These are phyloP conservation scores for Trifolium dubium DNA, from an alignment of 306 rosid genomes.

Conservation along the genomic window DNA sequence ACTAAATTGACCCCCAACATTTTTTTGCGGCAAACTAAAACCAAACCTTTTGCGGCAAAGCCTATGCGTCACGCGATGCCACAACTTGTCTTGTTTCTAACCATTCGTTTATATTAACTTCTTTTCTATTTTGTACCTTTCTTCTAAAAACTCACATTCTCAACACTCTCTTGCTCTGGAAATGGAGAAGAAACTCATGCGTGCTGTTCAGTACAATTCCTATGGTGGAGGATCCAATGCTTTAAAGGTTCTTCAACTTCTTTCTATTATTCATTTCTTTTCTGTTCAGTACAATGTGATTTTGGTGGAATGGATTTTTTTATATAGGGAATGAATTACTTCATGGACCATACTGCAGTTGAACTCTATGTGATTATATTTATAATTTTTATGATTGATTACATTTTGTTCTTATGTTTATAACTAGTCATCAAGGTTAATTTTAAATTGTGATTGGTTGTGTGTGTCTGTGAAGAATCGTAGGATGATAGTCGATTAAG, in stretches of 20 bases:
- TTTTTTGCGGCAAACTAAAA: background rate
- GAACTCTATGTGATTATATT: no score
- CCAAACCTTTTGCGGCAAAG: background rate
- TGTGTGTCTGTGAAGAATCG: background rate
- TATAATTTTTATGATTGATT: background rate
- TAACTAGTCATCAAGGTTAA: background rate
- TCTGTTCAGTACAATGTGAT: background rate
- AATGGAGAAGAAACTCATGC: constrained; percentile 62
- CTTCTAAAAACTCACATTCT: background rate
- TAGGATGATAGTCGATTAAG: no score
- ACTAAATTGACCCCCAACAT: no score
- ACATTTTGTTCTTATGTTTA: background rate
- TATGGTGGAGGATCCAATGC: constrained; percentile 74
- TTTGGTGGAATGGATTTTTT: background rate
- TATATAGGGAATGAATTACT: no score
- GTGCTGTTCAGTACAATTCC: constrained; percentile 60
- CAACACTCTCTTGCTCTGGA: constrained; percentile 4
- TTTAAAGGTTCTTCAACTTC: constrained; percentile 54
- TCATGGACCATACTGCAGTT: no score
- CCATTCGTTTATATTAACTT: background rate
- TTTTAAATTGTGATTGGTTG: background rate
- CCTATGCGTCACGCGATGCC: background rate
- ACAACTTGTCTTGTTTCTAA: constrained; percentile 23
- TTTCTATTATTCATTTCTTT: background rate
- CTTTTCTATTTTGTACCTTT: background rate